Evolutionary conservation across 2,329 filamentous ascomycete species (phyloP), one percentile per base, ranked within the genome.

Genomic region (Spiromastix sp.): DNA sequence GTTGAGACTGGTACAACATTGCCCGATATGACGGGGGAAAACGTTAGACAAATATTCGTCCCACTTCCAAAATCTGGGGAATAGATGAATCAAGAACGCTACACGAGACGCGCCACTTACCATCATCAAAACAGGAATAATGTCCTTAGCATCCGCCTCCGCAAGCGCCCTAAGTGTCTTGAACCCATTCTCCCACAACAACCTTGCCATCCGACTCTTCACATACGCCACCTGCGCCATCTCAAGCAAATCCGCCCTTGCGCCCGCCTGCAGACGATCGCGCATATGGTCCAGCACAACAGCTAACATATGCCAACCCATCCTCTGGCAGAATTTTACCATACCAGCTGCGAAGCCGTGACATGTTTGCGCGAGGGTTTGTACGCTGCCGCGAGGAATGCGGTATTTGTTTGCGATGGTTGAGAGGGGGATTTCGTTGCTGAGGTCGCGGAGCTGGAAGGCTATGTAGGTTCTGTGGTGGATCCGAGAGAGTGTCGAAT

Each of bases 261-360:
- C 82, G 1, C 81, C 81, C 8, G 81, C 80, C 54, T 77, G 75
- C 5, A 87, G 64, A 15, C 82, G 68, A 55, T 85, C 81, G 1
- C 77, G 76, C 60, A 83, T 85, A 50, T 86, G 81, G 44, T 85
- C 79, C 20, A 86, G 63, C 5, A 80, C 77, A 4, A 77, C 79
- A 5, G 76, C 74, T 52, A 86, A 72, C 47, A 81, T 75, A 1
- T 77, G 78, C 79, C 81, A 85, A 2, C 71, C 75, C 81, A 87
- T 85, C 12, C 74, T 70, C 45, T 84, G 70, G 50, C 81, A 86
- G 49, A 86, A 86, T 45, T 82, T 85, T 40, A 86, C 74, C 67
- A 85, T 84, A 3, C 81, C 81, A 2, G 79, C 79, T 3, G 81
- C 82, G 49, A 86, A 87, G 0, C 82, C 82, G 44, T 85, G 77